A percentile compares a stretch with the other conserved stretches of the same genome.
Conservation (phyloP, 1,284 basidiomycete genomes). For the Ustilago tritici region DNA sequence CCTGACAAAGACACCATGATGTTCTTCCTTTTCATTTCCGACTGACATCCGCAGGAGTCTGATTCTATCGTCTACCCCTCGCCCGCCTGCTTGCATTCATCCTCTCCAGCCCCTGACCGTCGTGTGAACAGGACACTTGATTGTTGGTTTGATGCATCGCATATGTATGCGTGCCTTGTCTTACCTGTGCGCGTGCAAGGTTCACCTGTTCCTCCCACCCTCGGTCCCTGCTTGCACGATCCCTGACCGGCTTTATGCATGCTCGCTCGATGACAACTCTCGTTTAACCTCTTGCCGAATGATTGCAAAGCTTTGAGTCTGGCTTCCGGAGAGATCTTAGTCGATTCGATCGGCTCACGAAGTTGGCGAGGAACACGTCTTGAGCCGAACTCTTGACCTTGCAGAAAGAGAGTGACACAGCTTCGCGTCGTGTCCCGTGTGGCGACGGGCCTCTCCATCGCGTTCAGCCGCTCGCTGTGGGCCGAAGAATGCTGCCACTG, state of each 20-base stretch:
- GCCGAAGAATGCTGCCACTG: background rate
- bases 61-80: background rate
- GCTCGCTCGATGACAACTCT: background rate
- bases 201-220: background rate
- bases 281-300: background rate
- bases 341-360: background rate
- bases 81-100: background rate
- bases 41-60: slow-evolving; percentile 1
- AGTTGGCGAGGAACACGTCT: background rate
- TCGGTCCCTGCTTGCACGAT: background rate
- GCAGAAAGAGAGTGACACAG: background rate
- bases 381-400: background rate
- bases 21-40: background rate
- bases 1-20: background rate
- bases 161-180: background rate
- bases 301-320: background rate
- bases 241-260: background rate
- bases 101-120: slow-evolving; percentile 22
- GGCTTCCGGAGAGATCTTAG: background rate
- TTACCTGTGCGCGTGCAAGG: background rate
- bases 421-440: background rate
- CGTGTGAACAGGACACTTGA: slow-evolving; percentile 17
- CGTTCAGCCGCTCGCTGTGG: background rate
- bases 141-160: background rate
- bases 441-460: background rate